These are phyloP conservation scores for Urochloa ruziziensis DNA, from an alignment of 176 grass and related monocot species.

Conservation along the genomic window DNA sequence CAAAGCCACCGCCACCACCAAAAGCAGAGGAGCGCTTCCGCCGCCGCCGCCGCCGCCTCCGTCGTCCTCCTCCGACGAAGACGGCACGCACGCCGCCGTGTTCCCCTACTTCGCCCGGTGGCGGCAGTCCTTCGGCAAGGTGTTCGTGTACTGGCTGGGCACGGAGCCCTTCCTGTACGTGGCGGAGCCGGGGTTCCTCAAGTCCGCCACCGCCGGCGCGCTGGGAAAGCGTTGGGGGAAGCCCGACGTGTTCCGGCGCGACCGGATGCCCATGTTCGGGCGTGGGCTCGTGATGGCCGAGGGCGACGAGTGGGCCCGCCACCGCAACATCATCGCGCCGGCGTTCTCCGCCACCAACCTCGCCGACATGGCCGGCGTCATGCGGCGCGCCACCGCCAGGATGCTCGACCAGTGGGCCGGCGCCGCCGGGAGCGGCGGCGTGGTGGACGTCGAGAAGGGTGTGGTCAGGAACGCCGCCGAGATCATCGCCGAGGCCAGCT, in stretches of 20 bases:
- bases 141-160: constrained; percentile 92
- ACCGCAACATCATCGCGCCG: constrained; percentile 69
- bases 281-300: constrained; percentile 62
- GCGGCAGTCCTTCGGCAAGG: constrained; percentile 58
- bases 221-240: constrained; percentile 75
- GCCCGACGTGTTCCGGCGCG: constrained; percentile 78
- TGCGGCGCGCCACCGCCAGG: constrained; percentile 56
- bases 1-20: fast-evolving
- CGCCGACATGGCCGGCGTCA: constrained; percentile 51
- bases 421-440: background rate
- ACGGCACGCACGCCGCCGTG: constrained; percentile 55
- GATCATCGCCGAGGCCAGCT: constrained; percentile 80
- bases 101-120: constrained; percentile 84
- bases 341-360: constrained; percentile 84
- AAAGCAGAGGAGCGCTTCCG: too few species aligned
- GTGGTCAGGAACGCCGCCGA: constrained; percentile 63
- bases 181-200: constrained; percentile 82
- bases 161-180: constrained; percentile 88
- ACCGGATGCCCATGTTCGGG: constrained; percentile 89
- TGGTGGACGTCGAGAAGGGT: constrained; percentile 45
- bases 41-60: too few species aligned
- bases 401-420: constrained; percentile 47
- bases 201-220: constrained; percentile 43
- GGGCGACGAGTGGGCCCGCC: constrained; percentile 61
- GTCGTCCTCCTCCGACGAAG: too few species aligned